Evolutionary conservation across 345 rosid genomes (phyloP), one percentile per base, ranked within the genome.

Genomic region (Salix dunnii): DNA sequence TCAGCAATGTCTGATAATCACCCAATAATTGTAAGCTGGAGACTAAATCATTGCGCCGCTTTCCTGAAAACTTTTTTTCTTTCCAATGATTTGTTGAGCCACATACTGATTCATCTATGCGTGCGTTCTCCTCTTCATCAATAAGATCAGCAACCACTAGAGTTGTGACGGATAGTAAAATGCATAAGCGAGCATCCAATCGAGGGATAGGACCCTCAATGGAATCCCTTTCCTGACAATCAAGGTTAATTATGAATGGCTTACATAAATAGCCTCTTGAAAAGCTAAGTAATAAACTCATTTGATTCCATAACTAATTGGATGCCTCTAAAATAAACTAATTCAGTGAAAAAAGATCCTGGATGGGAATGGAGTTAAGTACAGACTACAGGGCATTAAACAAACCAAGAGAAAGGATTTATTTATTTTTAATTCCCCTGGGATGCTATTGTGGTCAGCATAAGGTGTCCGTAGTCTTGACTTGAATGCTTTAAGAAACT

Each of bases 171-270:
- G 94, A 93, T 79, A 96, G 82, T 74, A 93, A 81, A 90, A 96
- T 84, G 87, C 94, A 93, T 84, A 93, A 86, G 84, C 90, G 85
- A 53, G 98, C 88, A 70, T 96, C 98, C 74, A 90, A 78, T 72
- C 94, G 98, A 80, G 98, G 99, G 77, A 93, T 91, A 48, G 95
- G 95, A 75, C 97, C 97, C 85, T 96, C 99, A 73, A 85, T 83
- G 42, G 91, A 88, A 76, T 96, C 92, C 81, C 97, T 91, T 87
- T 96, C 99, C 99, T 96, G 82, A 63, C 9, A 78, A 66, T 16
- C n/a, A 43, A 36, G 25, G 40, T 72, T 25, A 63, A 66, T 21
- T 40, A 2, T 11, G 28, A 71, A 18, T 77, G 75, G 62, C 12
- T 27, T 68, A 30, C 58, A 55, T 65, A 49, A 40, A 58, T 25